These are phyloP conservation scores for Gossypium raimondii DNA, from an alignment of 345 rosid genomes.

Conservation along the genomic window DNA sequence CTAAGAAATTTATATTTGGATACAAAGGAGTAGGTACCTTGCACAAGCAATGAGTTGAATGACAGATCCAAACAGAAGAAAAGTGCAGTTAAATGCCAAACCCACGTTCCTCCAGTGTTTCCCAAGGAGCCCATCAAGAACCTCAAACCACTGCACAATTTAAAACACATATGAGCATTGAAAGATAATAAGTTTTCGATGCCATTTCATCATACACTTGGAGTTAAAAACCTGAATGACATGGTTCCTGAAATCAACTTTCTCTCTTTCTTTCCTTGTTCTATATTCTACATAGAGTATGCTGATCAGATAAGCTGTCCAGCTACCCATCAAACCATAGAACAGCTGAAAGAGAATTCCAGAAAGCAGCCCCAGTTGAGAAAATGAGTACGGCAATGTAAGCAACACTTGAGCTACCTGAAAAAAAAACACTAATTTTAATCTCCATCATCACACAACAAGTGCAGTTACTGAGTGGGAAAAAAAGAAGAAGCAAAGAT, in stretches of 20 bases:
- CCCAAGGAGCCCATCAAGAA: conserved; percentile 97
- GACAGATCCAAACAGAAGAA: conserved; percentile 98
- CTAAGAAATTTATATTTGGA: not conserved
- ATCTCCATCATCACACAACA: not conserved
- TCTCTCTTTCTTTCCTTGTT: conserved; percentile 92
- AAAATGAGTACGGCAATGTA: conserved; percentile 93
- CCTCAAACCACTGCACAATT: conserved; percentile 80
- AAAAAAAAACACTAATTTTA: not conserved
- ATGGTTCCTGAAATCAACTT: conserved; percentile 95
- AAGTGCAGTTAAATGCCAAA: conserved; percentile 97
- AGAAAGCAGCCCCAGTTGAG: conserved; percentile 96
- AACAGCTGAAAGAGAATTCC: conserved; percentile 93
- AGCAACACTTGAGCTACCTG: conserved; percentile 99
- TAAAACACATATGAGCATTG: not conserved
- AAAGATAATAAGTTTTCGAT: not conserved
- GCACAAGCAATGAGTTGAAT: conserved; percentile 99
- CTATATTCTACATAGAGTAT: conserved; percentile 93
- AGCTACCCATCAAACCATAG: conserved; percentile 87
- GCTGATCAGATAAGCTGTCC: conserved; percentile 98
- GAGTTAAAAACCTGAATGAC: conserved; percentile 70
- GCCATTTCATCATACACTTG: not conserved
- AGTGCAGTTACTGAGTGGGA: too few species aligned
- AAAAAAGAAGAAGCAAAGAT: not conserved
- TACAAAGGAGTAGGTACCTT: conserved; percentile 42
- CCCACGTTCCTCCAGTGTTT: conserved; percentile 99